Evolutionary conservation across 305 asterid genomes (phyloP).

Genomic region (Fraxinus nigra): DNA sequence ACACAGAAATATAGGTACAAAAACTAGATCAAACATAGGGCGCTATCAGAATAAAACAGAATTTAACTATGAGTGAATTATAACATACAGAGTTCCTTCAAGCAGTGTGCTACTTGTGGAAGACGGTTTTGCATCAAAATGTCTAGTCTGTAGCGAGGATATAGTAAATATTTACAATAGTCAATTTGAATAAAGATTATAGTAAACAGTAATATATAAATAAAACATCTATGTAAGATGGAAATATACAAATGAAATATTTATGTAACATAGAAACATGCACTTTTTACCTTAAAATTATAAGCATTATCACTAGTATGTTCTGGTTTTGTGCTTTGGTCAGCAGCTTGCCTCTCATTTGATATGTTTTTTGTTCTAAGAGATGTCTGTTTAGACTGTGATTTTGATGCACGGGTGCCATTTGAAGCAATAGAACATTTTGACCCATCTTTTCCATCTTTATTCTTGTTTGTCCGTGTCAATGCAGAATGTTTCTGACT

Average conservation of each 20-base stretch:
- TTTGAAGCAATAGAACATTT: not conserved
- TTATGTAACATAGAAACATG: not conserved
- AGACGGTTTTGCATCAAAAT: conserved; percentile 45
- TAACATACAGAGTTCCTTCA: conserved; percentile 53
- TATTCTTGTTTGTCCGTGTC: not conserved
- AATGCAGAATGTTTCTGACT: not conserved
- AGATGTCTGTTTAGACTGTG: not conserved
- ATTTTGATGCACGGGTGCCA: not conserved
- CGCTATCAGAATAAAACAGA: not conserved
- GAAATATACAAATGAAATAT: too few relatives aligned
- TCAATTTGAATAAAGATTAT: not conserved
- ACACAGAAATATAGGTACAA: not conserved
- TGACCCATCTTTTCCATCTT: not conserved
- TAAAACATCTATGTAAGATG: not conserved
- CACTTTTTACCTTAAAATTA: conserved; percentile 45
- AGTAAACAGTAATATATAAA: not conserved
- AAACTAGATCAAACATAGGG: not conserved
- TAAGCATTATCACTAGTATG: conserved; percentile 26
- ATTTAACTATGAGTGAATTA: conserved; percentile 13
- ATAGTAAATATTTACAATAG: conserved; percentile 19
- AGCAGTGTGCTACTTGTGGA: conserved; percentile 48
- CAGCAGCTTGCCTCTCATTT: conserved; percentile 35
- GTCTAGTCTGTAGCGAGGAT: conserved; percentile 42
- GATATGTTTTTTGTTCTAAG: not conserved
- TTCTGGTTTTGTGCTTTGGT: conserved; percentile 28